phyloP scores from a whole-genome alignment of 192 early-diverging fungal genomes.

The Coemansia sp. region DNA sequence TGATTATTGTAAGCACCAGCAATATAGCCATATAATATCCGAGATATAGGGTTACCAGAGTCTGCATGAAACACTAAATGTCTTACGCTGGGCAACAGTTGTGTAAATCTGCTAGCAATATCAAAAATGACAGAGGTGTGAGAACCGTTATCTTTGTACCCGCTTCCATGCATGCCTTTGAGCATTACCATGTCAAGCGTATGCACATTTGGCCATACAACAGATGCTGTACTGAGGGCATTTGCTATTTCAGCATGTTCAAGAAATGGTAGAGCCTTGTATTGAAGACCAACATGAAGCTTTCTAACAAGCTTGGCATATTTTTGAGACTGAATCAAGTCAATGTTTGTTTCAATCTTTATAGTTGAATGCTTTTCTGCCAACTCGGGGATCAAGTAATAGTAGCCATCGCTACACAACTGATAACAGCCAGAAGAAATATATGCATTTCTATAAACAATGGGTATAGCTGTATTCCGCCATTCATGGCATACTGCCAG shows the following conservation, averaged over 20 bases:
- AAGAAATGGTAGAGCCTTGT: not conserved
- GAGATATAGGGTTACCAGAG: not conserved
- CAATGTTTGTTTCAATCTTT: not conserved
- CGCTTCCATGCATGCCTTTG: not conserved
- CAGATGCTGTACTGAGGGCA: not conserved
- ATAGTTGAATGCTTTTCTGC: not conserved
- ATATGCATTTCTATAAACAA: no score
- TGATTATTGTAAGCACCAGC: not conserved
- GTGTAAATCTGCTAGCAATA: not conserved
- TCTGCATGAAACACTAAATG: not conserved
- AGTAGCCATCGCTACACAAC: no score
- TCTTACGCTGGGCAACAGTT: not conserved
- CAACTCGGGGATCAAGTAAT: not conserved
- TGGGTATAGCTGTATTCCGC: no score
- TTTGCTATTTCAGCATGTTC: not conserved
- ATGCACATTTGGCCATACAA: not conserved
- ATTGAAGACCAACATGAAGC: not conserved
- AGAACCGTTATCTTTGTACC: not conserved
- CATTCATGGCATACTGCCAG: no score
- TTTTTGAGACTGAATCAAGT: not conserved
- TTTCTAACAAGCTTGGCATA: not conserved
- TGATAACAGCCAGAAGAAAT: no score
- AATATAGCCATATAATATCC: not conserved
- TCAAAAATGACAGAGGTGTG: not conserved
- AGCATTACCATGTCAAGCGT: not conserved